Evolutionary conservation across 1,284 basidiomycete species (phyloP).

Genomic region (Ceratobasidium sp.): DNA sequence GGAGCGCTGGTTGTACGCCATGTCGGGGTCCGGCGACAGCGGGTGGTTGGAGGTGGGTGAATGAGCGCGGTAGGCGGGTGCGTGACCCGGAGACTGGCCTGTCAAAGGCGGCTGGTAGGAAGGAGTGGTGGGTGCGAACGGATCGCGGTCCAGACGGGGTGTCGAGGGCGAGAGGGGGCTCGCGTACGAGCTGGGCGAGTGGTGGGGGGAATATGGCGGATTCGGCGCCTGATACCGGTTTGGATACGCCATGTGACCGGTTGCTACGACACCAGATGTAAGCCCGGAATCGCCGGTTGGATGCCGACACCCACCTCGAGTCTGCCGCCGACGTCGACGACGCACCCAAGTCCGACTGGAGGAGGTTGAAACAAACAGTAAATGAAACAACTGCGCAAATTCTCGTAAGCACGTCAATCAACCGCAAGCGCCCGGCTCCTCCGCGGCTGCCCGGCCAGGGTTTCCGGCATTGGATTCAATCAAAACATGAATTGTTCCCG

Average conservation of each 20-base stretch:
- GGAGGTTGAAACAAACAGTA: not conserved
- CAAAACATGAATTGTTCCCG: too few relatives aligned
- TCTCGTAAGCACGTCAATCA: not conserved
- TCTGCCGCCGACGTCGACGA: not conserved
- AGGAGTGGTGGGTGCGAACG: slow-evolving; percentile 38
- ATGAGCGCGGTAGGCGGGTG: slow-evolving; percentile 39
- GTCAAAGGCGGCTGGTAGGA: slow-evolving; percentile 28
- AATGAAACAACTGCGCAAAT: slow-evolving; percentile 14
- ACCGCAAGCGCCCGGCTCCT: slow-evolving; percentile 23
- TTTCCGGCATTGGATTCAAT: too few relatives aligned
- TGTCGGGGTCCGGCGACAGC: slow-evolving; percentile 17
- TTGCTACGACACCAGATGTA: slow-evolving; percentile 7
- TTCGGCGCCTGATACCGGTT: slow-evolving; percentile 19
- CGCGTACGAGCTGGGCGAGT: slow-evolving; percentile 35
- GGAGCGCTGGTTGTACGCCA: slow-evolving; percentile 17
- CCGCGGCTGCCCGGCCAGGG: too few relatives aligned
- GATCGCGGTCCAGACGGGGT: slow-evolving; percentile 29
- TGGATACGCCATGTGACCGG: slow-evolving; percentile 36
- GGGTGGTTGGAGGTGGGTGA: slow-evolving; percentile 28
- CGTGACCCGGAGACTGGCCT: slow-evolving; percentile 22
- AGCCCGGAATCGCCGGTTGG: not conserved
- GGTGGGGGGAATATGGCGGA: slow-evolving; percentile 23
- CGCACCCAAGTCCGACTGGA: not conserved
- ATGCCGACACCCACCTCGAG: not conserved
- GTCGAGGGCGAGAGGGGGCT: slow-evolving; percentile 39